A percentile compares a stretch with the other conserved stretches of the same genome.
phyloP scores from a whole-genome alignment of 495 filamentous ascomycete genomes.

The Aspergillus avenaceus region DNA sequence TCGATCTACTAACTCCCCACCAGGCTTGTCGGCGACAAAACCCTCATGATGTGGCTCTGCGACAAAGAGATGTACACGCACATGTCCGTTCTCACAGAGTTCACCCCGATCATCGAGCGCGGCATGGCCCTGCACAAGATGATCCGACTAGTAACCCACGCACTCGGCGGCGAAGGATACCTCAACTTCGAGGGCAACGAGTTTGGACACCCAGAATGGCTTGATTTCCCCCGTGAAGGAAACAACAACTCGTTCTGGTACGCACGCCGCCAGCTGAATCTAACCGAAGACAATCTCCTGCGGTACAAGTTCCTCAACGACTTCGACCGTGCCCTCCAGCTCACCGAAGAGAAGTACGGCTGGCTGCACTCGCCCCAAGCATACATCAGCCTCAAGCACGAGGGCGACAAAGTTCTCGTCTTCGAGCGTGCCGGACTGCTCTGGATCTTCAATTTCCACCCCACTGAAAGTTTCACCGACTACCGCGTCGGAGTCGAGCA shows the following conservation, averaged over 20 bases:
- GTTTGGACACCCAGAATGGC: slow-evolving; percentile 98
- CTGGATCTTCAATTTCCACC: slow-evolving; percentile 96
- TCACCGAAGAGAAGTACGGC: slow-evolving; percentile 79
- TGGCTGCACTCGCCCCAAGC: slow-evolving; percentile 89
- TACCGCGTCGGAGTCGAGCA: slow-evolving; percentile 86
- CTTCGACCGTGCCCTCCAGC: slow-evolving; percentile 91
- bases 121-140: slow-evolving; percentile 94
- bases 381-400: slow-evolving; percentile 90
- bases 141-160: slow-evolving; percentile 91
- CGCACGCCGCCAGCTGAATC: slow-evolving; percentile 89
- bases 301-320: slow-evolving; percentile 92
- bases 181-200: slow-evolving; percentile 99
- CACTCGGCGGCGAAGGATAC: slow-evolving; percentile 93
- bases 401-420: slow-evolving; percentile 89
- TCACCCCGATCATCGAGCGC: slow-evolving; percentile 87
- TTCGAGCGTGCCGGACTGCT: slow-evolving; percentile 90
- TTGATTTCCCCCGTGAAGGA: slow-evolving; percentile 93
- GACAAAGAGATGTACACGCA: slow-evolving; percentile 96
- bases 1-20: slow-evolving; percentile 24
- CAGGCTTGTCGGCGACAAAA: slow-evolving; percentile 95
- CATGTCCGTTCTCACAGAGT: slow-evolving; percentile 81
- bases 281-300: slow-evolving; percentile 79
- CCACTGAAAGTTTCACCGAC: slow-evolving; percentile 81
- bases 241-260: slow-evolving; percentile 98
- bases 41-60: slow-evolving; percentile 95